Conservation (phyloP, 768 basidiomycete species). For the Chlorophyllum brunneum region DNA sequence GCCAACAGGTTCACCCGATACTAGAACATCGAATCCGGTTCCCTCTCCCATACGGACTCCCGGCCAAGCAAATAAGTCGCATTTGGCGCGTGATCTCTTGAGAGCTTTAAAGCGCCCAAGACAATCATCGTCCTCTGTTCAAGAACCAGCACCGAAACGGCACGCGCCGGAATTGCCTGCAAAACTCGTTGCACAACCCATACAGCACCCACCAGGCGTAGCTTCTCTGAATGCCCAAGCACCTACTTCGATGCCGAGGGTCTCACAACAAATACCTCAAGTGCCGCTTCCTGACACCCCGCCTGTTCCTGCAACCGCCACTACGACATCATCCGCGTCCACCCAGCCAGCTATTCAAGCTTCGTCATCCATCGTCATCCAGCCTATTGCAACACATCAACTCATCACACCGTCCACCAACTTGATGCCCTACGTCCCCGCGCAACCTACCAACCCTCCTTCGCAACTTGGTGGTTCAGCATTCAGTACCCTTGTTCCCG, state of each 20-base stretch:
- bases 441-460: not conserved
- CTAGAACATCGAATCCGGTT: too few species aligned
- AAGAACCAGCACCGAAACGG: constrained; percentile 19
- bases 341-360: not conserved
- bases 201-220: too few species aligned
- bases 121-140: constrained; percentile 6
- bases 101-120: constrained; percentile 43
- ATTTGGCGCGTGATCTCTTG: constrained; percentile 54
- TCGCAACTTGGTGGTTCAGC: not conserved
- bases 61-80: constrained; percentile 42
- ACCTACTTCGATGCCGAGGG: not conserved
- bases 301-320: not conserved
- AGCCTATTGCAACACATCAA: not conserved
- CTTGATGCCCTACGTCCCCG: not conserved
- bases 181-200: not conserved
- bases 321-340: not conserved
- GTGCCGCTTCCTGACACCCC: not conserved
- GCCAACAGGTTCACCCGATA: not conserved
- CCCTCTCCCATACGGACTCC: constrained; percentile 25
- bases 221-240: not conserved
- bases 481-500: not conserved
- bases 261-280: not conserved
- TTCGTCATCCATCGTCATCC: too few species aligned
- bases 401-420: not conserved
- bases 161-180: constrained; percentile 15